phyloP scores from a whole-genome alignment of 202 grass and related monocot species.

The Schoenoplectus triqueter region DNA sequence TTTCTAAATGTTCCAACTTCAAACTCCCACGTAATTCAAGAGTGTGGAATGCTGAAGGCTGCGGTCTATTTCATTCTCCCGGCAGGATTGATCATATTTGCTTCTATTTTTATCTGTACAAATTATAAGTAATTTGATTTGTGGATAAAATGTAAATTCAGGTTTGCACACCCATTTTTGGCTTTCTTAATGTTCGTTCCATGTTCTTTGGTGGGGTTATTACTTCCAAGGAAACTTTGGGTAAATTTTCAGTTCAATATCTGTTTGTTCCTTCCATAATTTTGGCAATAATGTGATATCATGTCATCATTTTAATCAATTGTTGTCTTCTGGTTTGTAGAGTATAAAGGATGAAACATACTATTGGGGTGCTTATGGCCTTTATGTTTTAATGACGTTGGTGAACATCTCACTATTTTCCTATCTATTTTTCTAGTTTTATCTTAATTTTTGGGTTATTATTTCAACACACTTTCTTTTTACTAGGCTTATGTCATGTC shows the following conservation, averaged over 20 bases:
- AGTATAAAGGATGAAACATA: constrained; percentile 64
- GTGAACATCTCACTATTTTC: constrained; percentile 56
- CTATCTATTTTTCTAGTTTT: constrained; percentile 13
- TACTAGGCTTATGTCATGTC: constrained; percentile 68
- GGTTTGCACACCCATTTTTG: constrained; percentile 95
- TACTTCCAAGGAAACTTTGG: constrained; percentile 75
- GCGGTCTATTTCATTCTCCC: neutral
- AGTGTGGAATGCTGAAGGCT: neutral
- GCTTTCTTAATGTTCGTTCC: constrained; percentile 97
- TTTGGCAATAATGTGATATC: constrained; percentile 34
- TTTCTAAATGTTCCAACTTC: neutral
- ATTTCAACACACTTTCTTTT: constrained; percentile 15
- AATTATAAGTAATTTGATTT: constrained; percentile 16
- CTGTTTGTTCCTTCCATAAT: constrained; percentile 23
- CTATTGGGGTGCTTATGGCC: constrained; percentile 95
- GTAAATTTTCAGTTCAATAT: constrained; percentile 50
- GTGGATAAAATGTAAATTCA: constrained; percentile 43
- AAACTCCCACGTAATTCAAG: constrained; percentile 7
- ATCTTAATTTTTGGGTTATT: constrained; percentile 10
- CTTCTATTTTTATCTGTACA: neutral
- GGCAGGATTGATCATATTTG: neutral
- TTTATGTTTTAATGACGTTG: constrained; percentile 79
- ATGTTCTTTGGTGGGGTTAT: constrained; percentile 69
- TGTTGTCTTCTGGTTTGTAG: constrained; percentile 45
- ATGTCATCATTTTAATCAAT: constrained; percentile 34